Conservation (phyloP, 148 eudicot genomes). For the Spergularia bocconei region DNA sequence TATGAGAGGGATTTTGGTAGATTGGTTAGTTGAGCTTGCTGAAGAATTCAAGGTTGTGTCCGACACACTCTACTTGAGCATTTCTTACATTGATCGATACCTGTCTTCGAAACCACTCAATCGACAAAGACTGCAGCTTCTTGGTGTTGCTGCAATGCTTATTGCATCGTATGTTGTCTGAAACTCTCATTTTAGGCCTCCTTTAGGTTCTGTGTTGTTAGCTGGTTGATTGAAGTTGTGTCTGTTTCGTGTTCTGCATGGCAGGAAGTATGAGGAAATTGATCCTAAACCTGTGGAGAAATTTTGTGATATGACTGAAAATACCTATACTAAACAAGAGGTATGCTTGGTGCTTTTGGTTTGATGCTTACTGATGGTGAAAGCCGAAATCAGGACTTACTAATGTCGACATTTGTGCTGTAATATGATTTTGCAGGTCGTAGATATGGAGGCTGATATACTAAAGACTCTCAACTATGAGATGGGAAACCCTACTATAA, state of each 20-base stretch:
- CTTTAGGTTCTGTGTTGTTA: not conserved
- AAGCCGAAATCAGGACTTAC: not conserved
- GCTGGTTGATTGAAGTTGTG: not conserved
- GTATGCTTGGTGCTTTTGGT: slow-evolving; percentile 18
- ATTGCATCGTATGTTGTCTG: slow-evolving; percentile 76
- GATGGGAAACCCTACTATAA: slow-evolving; percentile 71
- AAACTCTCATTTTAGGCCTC: not conserved
- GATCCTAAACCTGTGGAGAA: slow-evolving; percentile 71
- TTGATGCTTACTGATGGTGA: not conserved
- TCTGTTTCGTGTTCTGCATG: not conserved
- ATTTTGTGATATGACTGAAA: slow-evolving; percentile 80
- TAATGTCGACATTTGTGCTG: not conserved
- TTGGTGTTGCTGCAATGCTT: slow-evolving; percentile 92
- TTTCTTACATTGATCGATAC: slow-evolving; percentile 74
- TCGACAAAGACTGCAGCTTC: slow-evolving; percentile 76
- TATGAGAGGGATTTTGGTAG: slow-evolving; percentile 86
- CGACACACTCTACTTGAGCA: slow-evolving; percentile 65
- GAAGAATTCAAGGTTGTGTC: slow-evolving; percentile 87
- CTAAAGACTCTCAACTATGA: slow-evolving; percentile 62
- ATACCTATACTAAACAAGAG: slow-evolving; percentile 73
- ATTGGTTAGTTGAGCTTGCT: slow-evolving; percentile 95
- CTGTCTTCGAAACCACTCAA: slow-evolving; percentile 56
- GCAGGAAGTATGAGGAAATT: slow-evolving; percentile 87
- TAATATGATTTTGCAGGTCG: slow-evolving; percentile 27
- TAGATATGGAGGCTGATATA: slow-evolving; percentile 83